phyloP scores from a whole-genome alignment of 306 rosid genomes.

The Cicer arietinum region DNA sequence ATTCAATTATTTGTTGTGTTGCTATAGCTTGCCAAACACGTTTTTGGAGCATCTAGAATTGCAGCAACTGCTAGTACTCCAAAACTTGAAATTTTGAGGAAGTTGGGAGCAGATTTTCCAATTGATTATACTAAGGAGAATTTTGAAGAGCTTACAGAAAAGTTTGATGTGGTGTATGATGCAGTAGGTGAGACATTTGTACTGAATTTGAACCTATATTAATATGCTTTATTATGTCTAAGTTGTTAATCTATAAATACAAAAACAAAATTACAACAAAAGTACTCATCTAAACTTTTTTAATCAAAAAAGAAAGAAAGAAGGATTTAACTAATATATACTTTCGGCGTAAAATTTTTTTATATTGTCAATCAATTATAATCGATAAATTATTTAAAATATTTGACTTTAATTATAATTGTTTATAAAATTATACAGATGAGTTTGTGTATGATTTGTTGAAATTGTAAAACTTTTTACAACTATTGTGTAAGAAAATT shows the following conservation, averaged over 20 bases:
- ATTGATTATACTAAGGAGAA: constrained; percentile 72
- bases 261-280: too few relatives aligned
- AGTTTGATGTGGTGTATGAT: constrained; percentile 73
- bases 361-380: too few relatives aligned
- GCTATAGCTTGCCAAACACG: constrained; percentile 65
- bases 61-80: constrained; percentile 72
- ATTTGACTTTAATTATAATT: too few relatives aligned
- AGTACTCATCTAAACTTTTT: too few relatives aligned
- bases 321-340: too few relatives aligned
- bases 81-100: constrained; percentile 60
- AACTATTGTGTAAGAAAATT: too few relatives aligned
- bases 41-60: constrained; percentile 66
- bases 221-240: background rate
- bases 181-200: constrained; percentile 58
- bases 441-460: too few relatives aligned
- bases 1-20: background rate
- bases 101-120: constrained; percentile 65
- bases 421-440: too few relatives aligned
- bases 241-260: background rate
- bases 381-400: too few relatives aligned
- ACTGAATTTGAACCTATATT: background rate
- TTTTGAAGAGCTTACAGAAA: constrained; percentile 61
- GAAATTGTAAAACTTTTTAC: too few relatives aligned
- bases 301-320: too few relatives aligned
- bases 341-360: too few relatives aligned